Base-by-base conservation (phyloP, 2,329 filamentous ascomycete species). In the Aspergillus quadrilineatus region DNA sequence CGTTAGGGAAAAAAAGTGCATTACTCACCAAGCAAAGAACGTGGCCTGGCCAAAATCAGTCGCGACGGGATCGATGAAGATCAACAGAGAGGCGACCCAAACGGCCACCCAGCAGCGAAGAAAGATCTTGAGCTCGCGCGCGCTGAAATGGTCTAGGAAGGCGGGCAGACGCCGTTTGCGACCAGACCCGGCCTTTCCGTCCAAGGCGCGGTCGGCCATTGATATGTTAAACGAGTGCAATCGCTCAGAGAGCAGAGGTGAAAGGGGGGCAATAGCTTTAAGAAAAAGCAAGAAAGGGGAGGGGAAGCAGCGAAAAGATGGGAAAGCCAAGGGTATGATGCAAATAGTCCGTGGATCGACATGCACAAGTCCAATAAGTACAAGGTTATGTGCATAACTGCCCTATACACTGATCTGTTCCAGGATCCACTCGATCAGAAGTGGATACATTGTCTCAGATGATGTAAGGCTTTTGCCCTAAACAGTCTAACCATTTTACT, bases 1-100 rank as follows among this genome's bases (percentile, higher is more conserved):
- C 5, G 3, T 3, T 5, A 4, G 1, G 1, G 1, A 1, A 9
- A 10, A 12, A 1, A 36, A 7, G 1, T 4, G 17, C 1, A 2
- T 5, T 12, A 41, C 42, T 28, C 45, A 60, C 59, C 44, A 48
- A 9, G 57, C 77, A 55, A 82, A 78, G 53, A 81, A 81, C 1
- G 78, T 75, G 22, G 79, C 73, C 6, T 72, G 67, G 32, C 79
- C 79, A 14, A 81, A 69, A 17, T 61, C 67, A 0, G 62, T 54
- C 34, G 82, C 69, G 0, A 71, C 63, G 1, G 80, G 79, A 6
- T 68, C 58, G 62, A 82, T 79, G 58, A 81, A 73, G n/a, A 80
- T 73, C 54, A 82, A 69, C 9, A 82, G 60, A 4, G 71, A 72
- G 4, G 74, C 71, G 3, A 77, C 70, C 79, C 80, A 82, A 17